Conservation (phyloP, 768 basidiomycete genomes). For the Strobilomyces confusus region DNA sequence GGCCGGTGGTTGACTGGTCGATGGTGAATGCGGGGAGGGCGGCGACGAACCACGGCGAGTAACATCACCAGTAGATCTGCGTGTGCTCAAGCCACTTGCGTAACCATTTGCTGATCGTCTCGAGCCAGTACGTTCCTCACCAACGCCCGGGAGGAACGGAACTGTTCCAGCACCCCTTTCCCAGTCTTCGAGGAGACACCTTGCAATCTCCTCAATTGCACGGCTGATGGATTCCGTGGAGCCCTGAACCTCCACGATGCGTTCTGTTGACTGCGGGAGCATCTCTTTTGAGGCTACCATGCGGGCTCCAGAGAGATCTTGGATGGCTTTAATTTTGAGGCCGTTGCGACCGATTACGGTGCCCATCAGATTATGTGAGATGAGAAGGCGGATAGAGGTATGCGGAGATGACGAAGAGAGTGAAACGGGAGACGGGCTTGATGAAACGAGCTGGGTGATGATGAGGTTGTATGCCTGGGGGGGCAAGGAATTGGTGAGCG, state of each 20-base stretch:
- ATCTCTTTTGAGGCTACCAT: slow-evolving; percentile 99
- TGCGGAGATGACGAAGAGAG: slow-evolving; percentile 60
- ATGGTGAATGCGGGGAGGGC: slow-evolving; percentile 35
- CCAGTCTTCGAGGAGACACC: slow-evolving; percentile 95
- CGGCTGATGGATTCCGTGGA: slow-evolving; percentile 87
- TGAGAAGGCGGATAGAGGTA: slow-evolving; percentile 93
- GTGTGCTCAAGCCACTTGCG: slow-evolving; percentile 44
- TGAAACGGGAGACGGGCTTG: slow-evolving; percentile 68
- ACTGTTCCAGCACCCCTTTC: slow-evolving; percentile 92
- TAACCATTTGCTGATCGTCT: slow-evolving; percentile 53
- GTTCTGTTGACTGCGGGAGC: slow-evolving; percentile 98
- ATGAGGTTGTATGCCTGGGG: slow-evolving; percentile 90
- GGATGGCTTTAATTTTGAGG: slow-evolving; percentile 98
- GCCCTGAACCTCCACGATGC: slow-evolving; percentile 97
- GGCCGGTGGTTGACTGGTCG: slow-evolving; percentile 55
- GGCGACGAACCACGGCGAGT: slow-evolving; percentile 41
- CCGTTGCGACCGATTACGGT: slow-evolving; percentile 96
- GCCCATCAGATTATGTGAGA: slow-evolving; percentile 99
- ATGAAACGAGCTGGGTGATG: slow-evolving; percentile 82
- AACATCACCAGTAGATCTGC: slow-evolving; percentile 64
- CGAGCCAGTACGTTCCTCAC: slow-evolving; percentile 57
- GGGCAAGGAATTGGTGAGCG: slow-evolving; percentile 13
- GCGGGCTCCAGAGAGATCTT: slow-evolving; percentile 91
- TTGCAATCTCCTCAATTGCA: slow-evolving; percentile 94
- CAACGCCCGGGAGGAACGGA: slow-evolving; percentile 88